phyloP scores from a whole-genome alignment of 2,329 filamentous ascomycete genomes.

The Coniochaeta sp. region DNA sequence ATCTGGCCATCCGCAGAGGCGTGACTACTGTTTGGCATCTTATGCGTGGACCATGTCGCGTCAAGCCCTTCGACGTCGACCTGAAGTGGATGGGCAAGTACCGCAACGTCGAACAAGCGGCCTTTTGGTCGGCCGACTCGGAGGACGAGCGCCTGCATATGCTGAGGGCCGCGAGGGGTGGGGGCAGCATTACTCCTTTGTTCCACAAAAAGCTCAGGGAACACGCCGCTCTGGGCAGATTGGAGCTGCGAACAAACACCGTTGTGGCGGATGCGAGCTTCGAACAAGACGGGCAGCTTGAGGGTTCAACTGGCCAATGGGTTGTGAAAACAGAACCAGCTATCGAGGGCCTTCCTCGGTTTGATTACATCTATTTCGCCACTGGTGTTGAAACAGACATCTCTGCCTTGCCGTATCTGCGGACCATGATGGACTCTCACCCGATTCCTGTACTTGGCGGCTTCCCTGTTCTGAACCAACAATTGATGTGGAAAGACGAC shows the following conservation, averaged over 20 bases:
- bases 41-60: constrained; percentile 50
- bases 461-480: constrained; percentile 65
- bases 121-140: constrained; percentile 69
- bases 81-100: constrained; percentile 79
- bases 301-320: constrained; percentile 26
- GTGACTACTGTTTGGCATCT: constrained; percentile 63
- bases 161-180: constrained; percentile 58
- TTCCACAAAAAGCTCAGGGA: constrained; percentile 61
- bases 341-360: constrained; percentile 41
- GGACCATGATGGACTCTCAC: constrained; percentile 48
- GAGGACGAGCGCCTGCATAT: constrained; percentile 62
- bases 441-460: constrained; percentile 58
- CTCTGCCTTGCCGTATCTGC: constrained; percentile 49
- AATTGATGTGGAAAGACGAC: constrained; percentile 67
- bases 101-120: constrained; percentile 67
- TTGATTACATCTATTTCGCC: constrained; percentile 68
- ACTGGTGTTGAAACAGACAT: constrained; percentile 65
- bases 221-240: constrained; percentile 41
- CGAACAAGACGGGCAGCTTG: constrained; percentile 24
- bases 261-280: constrained; percentile 44
- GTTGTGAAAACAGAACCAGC: constrained; percentile 43
- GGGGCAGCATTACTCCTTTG: constrained; percentile 66
- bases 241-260: constrained; percentile 52
- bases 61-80: constrained; percentile 73
- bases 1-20: constrained; percentile 56